A percentile compares a stretch with the other conserved stretches of the same genome.
phyloP scores from a whole-genome alignment of 805 yeast species.

The Blastobotrys terrestris region DNA sequence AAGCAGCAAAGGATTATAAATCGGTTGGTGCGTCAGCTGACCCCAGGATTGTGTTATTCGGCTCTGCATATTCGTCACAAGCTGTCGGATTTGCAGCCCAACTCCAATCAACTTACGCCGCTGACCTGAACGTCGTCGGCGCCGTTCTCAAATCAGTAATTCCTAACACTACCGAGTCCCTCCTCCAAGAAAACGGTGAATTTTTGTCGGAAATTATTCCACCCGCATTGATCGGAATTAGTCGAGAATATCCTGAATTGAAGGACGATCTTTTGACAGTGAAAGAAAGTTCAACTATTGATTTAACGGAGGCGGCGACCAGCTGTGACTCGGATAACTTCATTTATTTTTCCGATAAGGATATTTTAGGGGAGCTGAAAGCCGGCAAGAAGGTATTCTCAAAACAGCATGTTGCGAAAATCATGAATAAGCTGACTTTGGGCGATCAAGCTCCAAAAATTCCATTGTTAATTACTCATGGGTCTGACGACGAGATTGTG shows the following conservation, averaged over 20 bases:
- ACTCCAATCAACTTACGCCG: constrained; percentile 23
- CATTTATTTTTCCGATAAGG: constrained; percentile 9
- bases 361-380: constrained; percentile 18
- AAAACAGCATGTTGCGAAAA: constrained; percentile 8
- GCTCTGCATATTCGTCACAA: constrained; percentile 3
- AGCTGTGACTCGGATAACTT: constrained; percentile 17
- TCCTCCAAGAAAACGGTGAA: constrained; percentile 14
- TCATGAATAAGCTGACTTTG: constrained; percentile 16
- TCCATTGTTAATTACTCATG: constrained; percentile 22
- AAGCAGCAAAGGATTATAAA: constrained; percentile 15
- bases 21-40: not conserved
- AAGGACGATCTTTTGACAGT: constrained; percentile 8
- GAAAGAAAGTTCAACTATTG: not conserved
- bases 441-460: constrained; percentile 15
- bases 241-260: constrained; percentile 20
- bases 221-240: constrained; percentile 23
- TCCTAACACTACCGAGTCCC: constrained; percentile 17
- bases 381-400: constrained; percentile 17
- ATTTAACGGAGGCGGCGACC: constrained; percentile 4
- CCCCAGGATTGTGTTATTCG: constrained; percentile 1
- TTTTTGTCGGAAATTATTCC: constrained; percentile 20
- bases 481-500: constrained; percentile 20
- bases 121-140: constrained; percentile 24
- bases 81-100: constrained; percentile 25
- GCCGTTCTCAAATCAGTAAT: constrained; percentile 24